Evolutionary conservation across 108 stramenopile genomes (phyloP).

Genomic region (Stephanodiscus triporus): DNA sequence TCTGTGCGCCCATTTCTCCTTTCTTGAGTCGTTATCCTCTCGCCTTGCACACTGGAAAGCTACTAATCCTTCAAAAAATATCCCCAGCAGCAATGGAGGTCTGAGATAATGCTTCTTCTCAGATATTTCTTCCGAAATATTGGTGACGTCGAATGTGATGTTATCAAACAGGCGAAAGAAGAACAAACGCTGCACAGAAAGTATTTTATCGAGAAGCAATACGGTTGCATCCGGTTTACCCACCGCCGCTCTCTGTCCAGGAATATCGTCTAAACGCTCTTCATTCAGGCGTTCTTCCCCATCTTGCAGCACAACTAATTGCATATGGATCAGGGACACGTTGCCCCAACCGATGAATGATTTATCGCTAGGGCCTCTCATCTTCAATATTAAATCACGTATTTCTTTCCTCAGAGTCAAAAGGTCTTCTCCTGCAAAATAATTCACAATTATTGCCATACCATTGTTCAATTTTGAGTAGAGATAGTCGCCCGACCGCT

Average conservation of each 20-base stretch:
- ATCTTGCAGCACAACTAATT: background rate
- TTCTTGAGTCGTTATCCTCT: background rate
- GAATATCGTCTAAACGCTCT: background rate
- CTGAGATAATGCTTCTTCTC: background rate
- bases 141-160: background rate
- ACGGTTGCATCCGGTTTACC: background rate
- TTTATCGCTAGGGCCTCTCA: background rate
- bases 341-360: background rate
- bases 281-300: background rate
- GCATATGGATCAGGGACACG: background rate
- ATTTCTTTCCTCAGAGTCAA: slow-evolving; percentile 1
- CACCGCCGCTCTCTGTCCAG: background rate
- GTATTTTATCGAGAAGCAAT: background rate
- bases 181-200: slow-evolving; percentile 3
- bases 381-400: slow-evolving; percentile 4
- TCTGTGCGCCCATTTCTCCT: background rate
- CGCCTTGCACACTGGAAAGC: slow-evolving; percentile 6
- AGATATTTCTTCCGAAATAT: background rate
- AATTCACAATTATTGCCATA: slow-evolving; percentile 1
- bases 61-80: slow-evolving; percentile 17
- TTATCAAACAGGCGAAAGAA: slow-evolving; percentile 12
- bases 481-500: slow-evolving; percentile 16
- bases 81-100: background rate
- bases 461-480: background rate
- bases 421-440: slow-evolving; percentile 13